Conservation (phyloP, 129 eudicot genomes). For the Lonicera japonica region DNA sequence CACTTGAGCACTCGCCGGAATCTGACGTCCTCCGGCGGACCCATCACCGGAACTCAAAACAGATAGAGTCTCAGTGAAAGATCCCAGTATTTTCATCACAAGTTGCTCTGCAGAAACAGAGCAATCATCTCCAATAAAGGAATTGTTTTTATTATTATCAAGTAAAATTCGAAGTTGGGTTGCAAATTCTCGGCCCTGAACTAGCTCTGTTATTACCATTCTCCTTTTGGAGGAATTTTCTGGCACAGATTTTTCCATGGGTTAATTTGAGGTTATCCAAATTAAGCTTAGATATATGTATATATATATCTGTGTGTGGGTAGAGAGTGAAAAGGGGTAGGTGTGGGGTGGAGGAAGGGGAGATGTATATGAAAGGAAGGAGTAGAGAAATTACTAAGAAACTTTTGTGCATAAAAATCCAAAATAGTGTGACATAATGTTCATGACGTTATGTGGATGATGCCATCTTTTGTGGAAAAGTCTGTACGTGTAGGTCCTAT, state of each 20-base stretch:
- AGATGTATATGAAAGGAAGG: background rate
- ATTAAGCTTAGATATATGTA: background rate
- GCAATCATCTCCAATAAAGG: background rate
- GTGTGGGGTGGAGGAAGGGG: background rate
- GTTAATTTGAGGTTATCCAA: background rate
- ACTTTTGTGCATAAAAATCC: too few species aligned
- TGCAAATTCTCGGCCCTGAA: background rate
- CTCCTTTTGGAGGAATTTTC: background rate
- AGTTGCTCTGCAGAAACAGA: conserved; percentile 17
- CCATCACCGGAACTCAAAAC: conserved; percentile 10
- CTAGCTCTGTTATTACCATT: background rate
- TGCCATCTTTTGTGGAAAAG: background rate
- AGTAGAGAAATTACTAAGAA: background rate
- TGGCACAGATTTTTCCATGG: background rate
- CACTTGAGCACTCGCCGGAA: conserved; percentile 25
- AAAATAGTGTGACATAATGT: background rate
- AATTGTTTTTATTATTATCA: too few species aligned
- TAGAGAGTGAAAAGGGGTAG: background rate
- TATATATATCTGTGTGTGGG: background rate
- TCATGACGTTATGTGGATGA: background rate
- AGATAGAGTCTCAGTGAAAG: conserved; percentile 32
- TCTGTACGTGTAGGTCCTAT: too few species aligned
- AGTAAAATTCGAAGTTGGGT: background rate
- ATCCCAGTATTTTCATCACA: conserved; percentile 24
- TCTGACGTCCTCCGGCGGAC: conserved; percentile 5